Evolutionary conservation across 1,139 yeast genomes (phyloP).

Genomic region (Wickerhamomyces sp.): DNA sequence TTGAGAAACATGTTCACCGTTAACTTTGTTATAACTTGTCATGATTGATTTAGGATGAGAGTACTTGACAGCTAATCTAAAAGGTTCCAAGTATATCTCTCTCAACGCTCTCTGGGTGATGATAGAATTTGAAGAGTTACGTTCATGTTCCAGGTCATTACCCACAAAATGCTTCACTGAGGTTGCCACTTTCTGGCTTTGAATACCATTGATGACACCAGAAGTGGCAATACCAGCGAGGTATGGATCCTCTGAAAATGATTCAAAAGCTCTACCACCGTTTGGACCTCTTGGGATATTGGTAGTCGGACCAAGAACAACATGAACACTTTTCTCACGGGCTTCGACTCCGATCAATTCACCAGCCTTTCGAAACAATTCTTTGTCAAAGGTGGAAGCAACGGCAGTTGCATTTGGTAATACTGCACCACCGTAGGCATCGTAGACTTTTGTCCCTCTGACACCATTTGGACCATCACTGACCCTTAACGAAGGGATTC

Average conservation of each 20-base stretch:
- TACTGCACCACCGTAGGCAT: slow-evolving; percentile 41
- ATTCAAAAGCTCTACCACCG: slow-evolving; percentile 59
- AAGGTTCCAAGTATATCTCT: slow-evolving; percentile 55
- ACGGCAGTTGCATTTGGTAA: slow-evolving; percentile 41
- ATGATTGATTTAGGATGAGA: slow-evolving; percentile 49
- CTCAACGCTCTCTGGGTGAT: slow-evolving; percentile 52
- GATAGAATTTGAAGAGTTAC: slow-evolving; percentile 41
- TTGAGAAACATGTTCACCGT: slow-evolving; percentile 50
- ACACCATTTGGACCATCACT: slow-evolving; percentile 51
- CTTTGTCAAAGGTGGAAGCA: slow-evolving; percentile 30
- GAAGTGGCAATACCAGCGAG: slow-evolving; percentile 49
- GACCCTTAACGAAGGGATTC: slow-evolving; percentile 24
- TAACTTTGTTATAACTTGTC: slow-evolving; percentile 55
- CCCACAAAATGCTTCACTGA: slow-evolving; percentile 54
- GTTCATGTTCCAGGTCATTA: slow-evolving; percentile 52
- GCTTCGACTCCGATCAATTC: slow-evolving; percentile 44
- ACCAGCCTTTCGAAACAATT: slow-evolving; percentile 39
- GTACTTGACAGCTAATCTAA: slow-evolving; percentile 45
- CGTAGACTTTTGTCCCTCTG: slow-evolving; percentile 43
- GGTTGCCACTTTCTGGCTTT: slow-evolving; percentile 45
- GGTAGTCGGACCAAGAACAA: slow-evolving; percentile 52
- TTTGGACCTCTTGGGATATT: slow-evolving; percentile 50
- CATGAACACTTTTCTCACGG: slow-evolving; percentile 48
- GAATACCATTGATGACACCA: slow-evolving; percentile 47
- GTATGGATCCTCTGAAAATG: slow-evolving; percentile 55